A percentile compares a stretch with the other conserved stretches of the same genome.
Evolutionary conservation across 768 basidiomycete species (phyloP).

Genomic region (Mycena vulgaris): DNA sequence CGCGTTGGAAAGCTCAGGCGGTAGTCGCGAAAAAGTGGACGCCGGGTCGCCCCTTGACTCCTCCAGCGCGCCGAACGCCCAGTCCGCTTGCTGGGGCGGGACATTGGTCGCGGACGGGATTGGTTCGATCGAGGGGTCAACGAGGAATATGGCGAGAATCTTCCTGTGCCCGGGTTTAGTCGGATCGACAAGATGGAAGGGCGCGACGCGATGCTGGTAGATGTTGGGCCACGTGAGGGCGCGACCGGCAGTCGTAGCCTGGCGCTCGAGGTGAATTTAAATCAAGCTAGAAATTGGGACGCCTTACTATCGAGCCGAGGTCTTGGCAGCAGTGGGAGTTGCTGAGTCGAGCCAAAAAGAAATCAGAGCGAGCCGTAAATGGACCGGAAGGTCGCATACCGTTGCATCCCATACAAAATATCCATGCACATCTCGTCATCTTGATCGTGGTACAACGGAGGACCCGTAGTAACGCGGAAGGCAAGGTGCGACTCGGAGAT

Average conservation of each 20-base stretch:
- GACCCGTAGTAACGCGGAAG: conserved; percentile 48
- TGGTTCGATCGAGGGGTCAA: conserved; percentile 51
- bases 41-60: conserved; percentile 12
- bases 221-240: conserved; percentile 55
- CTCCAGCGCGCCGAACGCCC: conserved; percentile 40
- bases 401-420: conserved; percentile 28
- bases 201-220: conserved; percentile 50
- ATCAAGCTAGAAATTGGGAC: too few relatives aligned
- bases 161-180: conserved; percentile 55
- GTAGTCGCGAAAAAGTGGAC: conserved; percentile 14
- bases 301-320: conserved; percentile 46
- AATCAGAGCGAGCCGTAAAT: too few relatives aligned
- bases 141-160: conserved; percentile 56
- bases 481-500: conserved; percentile 49
- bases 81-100: conserved; percentile 50
- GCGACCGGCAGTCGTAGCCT: not conserved
- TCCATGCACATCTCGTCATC: conserved; percentile 36
- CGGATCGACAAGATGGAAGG: conserved; percentile 52
- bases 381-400: conserved; percentile 7
- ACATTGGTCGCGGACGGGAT: conserved; percentile 50
- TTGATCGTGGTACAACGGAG: conserved; percentile 37
- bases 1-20: conserved; percentile 17
- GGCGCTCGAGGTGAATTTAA: too few relatives aligned
- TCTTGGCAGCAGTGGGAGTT: conserved; percentile 36
- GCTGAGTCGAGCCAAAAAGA: not conserved